Evolutionary conservation across 2,329 filamentous ascomycete genomes (phyloP), one percentile per base, ranked within the genome.

Genomic region (Claviceps africana): DNA sequence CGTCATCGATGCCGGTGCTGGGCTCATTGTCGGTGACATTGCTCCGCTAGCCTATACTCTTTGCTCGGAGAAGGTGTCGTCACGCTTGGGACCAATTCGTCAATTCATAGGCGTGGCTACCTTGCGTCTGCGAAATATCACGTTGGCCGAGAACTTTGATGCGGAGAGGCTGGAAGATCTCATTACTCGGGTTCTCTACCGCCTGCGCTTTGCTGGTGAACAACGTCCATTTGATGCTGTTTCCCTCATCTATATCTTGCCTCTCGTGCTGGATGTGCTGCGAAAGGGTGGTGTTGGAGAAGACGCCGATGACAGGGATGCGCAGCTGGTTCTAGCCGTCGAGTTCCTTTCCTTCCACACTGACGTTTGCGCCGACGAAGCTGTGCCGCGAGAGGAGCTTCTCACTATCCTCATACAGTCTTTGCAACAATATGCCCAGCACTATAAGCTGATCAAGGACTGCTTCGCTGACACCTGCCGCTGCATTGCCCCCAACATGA

Each of bases 401-500:
- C 67, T 97, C 4, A 72, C 78, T 2, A 75, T 78, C 3, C 73
- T 98, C 39, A 83, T 95, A 53, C 74, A 74, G 45, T 85, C 89
- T 1, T 94, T 98, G 86, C 87, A 94, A 64, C 78, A 72, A 55
- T 95, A 95, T 65, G 85, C 82, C 45, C 89, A 95, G 62, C 93
- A 98, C 67, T 96, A 96, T 72, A 95, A 95, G 68, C 74, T 90
- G 53, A 82, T 96, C 69, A 95, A 91, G 66, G 93, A 98, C 67
- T 95, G 88, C 61, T 79, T 98, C 56, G 77, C 85, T 51, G 88
- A 97, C 65, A 78, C 94, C 57, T 88, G 87, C 61, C 83, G 89
- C 54, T 90, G 85, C 57, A 77, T 97, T 50, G 85, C 91, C 3
- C 82, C 86, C 2, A 95, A 88, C 60, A 89, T 96, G 58, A 82